phyloP scores from a whole-genome alignment of 257 asterid species.

The Jacaranda mimosifolia region DNA sequence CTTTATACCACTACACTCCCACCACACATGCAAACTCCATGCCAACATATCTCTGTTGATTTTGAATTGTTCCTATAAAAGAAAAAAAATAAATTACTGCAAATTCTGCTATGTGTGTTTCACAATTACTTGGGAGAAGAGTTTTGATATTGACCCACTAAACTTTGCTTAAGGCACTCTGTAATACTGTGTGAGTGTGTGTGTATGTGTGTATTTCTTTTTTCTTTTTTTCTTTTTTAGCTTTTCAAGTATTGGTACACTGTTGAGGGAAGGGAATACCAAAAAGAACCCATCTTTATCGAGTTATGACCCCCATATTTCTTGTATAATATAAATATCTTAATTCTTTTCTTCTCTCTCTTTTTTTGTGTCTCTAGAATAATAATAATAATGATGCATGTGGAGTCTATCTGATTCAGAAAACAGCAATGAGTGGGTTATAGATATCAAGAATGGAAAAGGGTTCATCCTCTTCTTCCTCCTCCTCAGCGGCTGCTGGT shows the following conservation, averaged over 20 bases:
- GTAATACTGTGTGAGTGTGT: constrained; percentile 1
- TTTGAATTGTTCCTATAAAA: not conserved
- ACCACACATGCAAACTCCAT: constrained; percentile 22
- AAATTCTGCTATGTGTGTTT: not conserved
- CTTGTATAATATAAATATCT: constrained; percentile 18
- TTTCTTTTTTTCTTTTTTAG: not conserved
- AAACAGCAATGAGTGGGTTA: constrained; percentile 58
- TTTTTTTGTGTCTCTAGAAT: not conserved
- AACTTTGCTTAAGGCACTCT: not conserved
- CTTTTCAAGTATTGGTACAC: constrained; percentile 28
- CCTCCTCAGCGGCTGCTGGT: constrained; percentile 52
- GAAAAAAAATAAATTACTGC: not conserved
- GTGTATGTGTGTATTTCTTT: too few relatives aligned
- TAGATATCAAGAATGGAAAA: constrained; percentile 72
- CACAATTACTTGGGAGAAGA: not conserved
- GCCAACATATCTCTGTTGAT: not conserved
- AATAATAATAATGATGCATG: constrained; percentile 17
- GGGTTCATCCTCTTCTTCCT: constrained; percentile 61
- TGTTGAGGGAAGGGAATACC: constrained; percentile 30
- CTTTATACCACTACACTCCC: constrained; percentile 33
- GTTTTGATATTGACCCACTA: constrained; percentile 6
- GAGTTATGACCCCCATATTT: constrained; percentile 15
- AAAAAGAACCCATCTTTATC: constrained; percentile 40
- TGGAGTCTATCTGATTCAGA: constrained; percentile 25
- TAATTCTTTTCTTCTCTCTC: not conserved